A percentile compares a stretch with the other conserved stretches of the same genome.
Conservation (phyloP, 2,329 filamentous ascomycete species). For the Fusarium foetens region DNA sequence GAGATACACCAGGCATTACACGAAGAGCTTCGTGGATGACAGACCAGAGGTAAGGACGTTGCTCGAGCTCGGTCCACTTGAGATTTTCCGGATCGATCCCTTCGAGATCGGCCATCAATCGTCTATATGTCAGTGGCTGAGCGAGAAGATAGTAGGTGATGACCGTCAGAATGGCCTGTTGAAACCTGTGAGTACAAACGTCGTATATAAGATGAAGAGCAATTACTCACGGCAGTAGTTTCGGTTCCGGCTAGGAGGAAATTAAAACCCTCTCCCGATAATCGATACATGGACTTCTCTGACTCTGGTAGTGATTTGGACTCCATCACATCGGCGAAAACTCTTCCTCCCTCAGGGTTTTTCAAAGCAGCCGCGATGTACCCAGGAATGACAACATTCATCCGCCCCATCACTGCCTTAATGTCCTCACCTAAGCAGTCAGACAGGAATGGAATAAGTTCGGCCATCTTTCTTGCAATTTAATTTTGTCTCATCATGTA, state of each 20-base stretch:
- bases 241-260: slow-evolving; percentile 54
- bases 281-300: slow-evolving; percentile 50
- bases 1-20: slow-evolving; percentile 46
- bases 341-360: slow-evolving; percentile 18
- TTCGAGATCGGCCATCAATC: slow-evolving; percentile 46
- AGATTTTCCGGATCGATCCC: slow-evolving; percentile 43
- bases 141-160: slow-evolving; percentile 51
- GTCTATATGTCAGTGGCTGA: slow-evolving; percentile 46
- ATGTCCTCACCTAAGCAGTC: slow-evolving; percentile 28
- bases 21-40: slow-evolving; percentile 53
- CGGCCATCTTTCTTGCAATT: no score
- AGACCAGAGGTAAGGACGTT: slow-evolving; percentile 51
- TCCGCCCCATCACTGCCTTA: slow-evolving; percentile 26
- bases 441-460: no score
- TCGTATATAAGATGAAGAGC: accelerated
- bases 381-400: slow-evolving; percentile 28
- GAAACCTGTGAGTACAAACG: accelerated
- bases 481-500: no score
- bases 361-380: slow-evolving; percentile 15
- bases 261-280: slow-evolving; percentile 52
- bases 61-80: slow-evolving; percentile 48
- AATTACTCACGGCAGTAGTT: slow-evolving; percentile 48
- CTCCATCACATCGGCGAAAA: slow-evolving; percentile 33
- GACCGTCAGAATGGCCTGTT: slow-evolving; percentile 45
- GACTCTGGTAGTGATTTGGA: slow-evolving; percentile 46